These are phyloP conservation scores for Rhexocercosporidium sp. DNA, from an alignment of 2,329 filamentous ascomycete species.

Conservation along the genomic window DNA sequence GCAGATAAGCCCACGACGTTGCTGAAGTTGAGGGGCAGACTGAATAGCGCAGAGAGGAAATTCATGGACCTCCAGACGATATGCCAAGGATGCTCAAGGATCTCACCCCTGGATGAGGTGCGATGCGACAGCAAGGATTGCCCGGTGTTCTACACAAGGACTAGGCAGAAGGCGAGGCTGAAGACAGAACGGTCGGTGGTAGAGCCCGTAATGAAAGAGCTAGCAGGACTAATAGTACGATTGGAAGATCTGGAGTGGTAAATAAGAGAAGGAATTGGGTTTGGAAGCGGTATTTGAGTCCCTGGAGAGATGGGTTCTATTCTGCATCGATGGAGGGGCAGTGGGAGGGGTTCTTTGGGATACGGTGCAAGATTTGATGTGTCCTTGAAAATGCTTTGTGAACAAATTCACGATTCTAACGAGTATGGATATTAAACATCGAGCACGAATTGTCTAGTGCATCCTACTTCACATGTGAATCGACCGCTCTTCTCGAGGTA, in stretches of 20 bases:
- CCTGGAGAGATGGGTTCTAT: not conserved
- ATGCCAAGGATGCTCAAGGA: constrained; percentile 79
- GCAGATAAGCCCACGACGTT: constrained; percentile 63
- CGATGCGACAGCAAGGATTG: constrained; percentile 90
- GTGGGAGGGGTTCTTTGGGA: not conserved
- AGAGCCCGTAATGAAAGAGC: constrained; percentile 48
- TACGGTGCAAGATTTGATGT: not conserved
- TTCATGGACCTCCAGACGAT: constrained; percentile 69
- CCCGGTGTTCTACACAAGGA: constrained; percentile 84
- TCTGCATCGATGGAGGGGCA: not conserved
- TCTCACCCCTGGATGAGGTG: constrained; percentile 78
- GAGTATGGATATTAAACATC: not conserved
- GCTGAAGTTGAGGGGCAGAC: constrained; percentile 63
- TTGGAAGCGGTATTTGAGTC: not conserved
- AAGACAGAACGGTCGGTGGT: constrained; percentile 46
- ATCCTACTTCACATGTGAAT: not conserved
- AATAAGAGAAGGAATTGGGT: not conserved
- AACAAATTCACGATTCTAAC: not conserved
- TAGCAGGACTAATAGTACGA: constrained; percentile 42
- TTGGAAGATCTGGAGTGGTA: constrained; percentile 40
- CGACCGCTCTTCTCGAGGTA: not conserved
- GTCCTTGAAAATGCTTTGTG: not conserved
- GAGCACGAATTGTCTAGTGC: not conserved
- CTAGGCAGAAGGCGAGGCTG: constrained; percentile 61
- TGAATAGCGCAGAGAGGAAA: constrained; percentile 68